Base-by-base conservation (phyloP, 2,329 filamentous ascomycete genomes). In the Trematosphaeria pertusa region DNA sequence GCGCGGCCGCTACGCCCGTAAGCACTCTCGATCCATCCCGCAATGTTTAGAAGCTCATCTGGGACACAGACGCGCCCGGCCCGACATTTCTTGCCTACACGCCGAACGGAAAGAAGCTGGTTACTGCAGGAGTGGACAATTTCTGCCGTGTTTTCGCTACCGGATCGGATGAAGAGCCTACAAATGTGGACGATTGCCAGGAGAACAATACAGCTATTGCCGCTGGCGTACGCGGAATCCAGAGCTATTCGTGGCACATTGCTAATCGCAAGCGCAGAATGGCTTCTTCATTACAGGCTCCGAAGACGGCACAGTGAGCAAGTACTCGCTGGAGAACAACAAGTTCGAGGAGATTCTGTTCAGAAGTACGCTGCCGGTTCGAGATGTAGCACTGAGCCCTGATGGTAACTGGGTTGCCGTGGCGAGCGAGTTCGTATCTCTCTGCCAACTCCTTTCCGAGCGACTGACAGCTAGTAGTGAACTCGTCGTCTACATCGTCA, bases 261-360 rank as follows among this genome's bases (percentile, higher is more conserved):
- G 48, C 63, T 69, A 48, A 71, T 40, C 19, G 22, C 15, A 4
- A 32, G 7, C 19, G 12, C 54, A 86, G 83, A 84, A 93, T 65
- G 84, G 88, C 50, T 91, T 89, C 71, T 96, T 97, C 68, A 84
- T 97, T 34, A 86, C 91, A 52, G 94, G 91, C 20, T 89, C 90
- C 15, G 93, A 99, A 72, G 92, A 97, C 74, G 94, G 95, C 65
- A 94, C 88, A n/a, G 91, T 99, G 63, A 96, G 88, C 77, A 85
- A 91, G 61, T 99, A 95, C 77, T 89, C 88, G n/a, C 81, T 97
- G 38, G 80, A 83, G 46, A 84, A 83, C 2, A 86, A 87, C 62
- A 73, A 78, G 20, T 90, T 95, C 73, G 89, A 96, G 52, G 86
- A 87, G 49, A 88, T 95, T 56, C 82, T 99, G 39, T 82, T 91